A percentile compares a stretch with the other conserved stretches of the same genome.
These are phyloP conservation scores for Leccinum sublutescens DNA, from an alignment of 768 basidiomycete species.

Conservation along the genomic window DNA sequence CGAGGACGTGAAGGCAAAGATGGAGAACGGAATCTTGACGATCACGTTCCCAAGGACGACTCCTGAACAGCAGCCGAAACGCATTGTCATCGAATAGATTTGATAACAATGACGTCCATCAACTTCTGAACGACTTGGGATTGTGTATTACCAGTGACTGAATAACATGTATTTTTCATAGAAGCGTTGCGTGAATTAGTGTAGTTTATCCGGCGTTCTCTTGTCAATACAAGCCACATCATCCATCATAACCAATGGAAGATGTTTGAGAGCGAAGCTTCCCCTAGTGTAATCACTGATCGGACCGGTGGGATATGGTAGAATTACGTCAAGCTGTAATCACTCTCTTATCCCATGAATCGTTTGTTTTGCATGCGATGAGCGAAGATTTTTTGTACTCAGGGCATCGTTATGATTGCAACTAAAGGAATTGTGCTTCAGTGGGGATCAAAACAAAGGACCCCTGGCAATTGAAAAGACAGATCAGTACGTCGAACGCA, in stretches of 20 bases:
- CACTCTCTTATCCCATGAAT: too few species aligned
- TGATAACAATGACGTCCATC: background rate
- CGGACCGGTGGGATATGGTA: too few species aligned
- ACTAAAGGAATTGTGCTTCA: too few species aligned
- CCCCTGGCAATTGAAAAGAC: too few species aligned
- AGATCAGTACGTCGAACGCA: too few species aligned
- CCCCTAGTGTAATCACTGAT: background rate
- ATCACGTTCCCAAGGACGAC: slow-evolving; percentile 45
- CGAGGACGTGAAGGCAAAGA: slow-evolving; percentile 44
- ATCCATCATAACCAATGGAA: background rate
- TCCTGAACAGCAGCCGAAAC: slow-evolving; percentile 40
- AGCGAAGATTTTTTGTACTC: too few species aligned
- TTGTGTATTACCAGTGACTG: background rate
- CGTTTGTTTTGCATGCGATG: too few species aligned
- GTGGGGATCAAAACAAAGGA: too few species aligned
- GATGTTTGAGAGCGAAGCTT: background rate
- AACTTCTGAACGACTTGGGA: background rate
- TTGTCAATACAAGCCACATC: background rate
- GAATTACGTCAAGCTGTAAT: too few species aligned
- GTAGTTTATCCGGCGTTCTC: background rate
- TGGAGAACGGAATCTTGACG: slow-evolving; percentile 44
- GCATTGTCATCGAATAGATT: slow-evolving; percentile 28
- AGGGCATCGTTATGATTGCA: too few species aligned
- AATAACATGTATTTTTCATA: too few species aligned
- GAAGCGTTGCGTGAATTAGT: too few species aligned